Conservation (phyloP, 2,329 filamentous ascomycete genomes). For the Ceratocystis alfenasii region DNA sequence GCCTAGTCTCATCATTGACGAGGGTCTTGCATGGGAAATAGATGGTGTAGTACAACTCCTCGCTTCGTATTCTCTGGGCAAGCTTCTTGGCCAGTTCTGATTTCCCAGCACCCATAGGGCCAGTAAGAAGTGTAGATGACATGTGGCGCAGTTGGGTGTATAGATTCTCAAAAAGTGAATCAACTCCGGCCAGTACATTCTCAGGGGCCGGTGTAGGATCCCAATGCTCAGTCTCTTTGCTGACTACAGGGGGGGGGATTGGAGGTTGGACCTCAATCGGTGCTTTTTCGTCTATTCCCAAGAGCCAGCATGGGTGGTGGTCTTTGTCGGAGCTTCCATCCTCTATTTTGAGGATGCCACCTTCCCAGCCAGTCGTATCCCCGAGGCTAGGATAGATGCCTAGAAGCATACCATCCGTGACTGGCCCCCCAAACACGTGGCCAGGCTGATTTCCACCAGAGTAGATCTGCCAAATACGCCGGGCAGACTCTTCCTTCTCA, state of each 20-base stretch:
- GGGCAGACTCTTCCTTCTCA: slow-evolving; percentile 64
- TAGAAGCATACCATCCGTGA: slow-evolving; percentile 81
- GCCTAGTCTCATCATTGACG: slow-evolving; percentile 79
- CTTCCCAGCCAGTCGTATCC: slow-evolving; percentile 57
- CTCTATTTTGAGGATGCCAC: slow-evolving; percentile 72
- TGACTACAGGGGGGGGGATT: slow-evolving; percentile 51
- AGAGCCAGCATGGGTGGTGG: slow-evolving; percentile 51
- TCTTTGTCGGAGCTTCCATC: slow-evolving; percentile 37
- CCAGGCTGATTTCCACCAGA: slow-evolving; percentile 34
- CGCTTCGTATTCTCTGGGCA: slow-evolving; percentile 57
- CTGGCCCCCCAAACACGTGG: slow-evolving; percentile 61
- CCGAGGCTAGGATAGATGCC: slow-evolving; percentile 44
- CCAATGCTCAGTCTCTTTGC: slow-evolving; percentile 34
- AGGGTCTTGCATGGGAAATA: slow-evolving; percentile 82
- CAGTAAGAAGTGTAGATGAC: slow-evolving; percentile 81
- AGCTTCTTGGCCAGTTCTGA: slow-evolving; percentile 66
- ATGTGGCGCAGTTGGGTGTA: slow-evolving; percentile 66
- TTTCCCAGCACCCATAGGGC: slow-evolving; percentile 83
- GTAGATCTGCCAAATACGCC: slow-evolving; percentile 61
- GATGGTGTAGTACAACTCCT: slow-evolving; percentile 66
- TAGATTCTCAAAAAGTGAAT: slow-evolving; percentile 59
- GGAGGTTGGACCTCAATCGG: slow-evolving; percentile 65
- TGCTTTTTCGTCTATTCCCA: slow-evolving; percentile 63
- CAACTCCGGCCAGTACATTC: slow-evolving; percentile 70
- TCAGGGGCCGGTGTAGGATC: slow-evolving; percentile 46